Evolutionary conservation across 306 rosid species (phyloP).

Genomic region (Cucurbita argyrosperma): DNA sequence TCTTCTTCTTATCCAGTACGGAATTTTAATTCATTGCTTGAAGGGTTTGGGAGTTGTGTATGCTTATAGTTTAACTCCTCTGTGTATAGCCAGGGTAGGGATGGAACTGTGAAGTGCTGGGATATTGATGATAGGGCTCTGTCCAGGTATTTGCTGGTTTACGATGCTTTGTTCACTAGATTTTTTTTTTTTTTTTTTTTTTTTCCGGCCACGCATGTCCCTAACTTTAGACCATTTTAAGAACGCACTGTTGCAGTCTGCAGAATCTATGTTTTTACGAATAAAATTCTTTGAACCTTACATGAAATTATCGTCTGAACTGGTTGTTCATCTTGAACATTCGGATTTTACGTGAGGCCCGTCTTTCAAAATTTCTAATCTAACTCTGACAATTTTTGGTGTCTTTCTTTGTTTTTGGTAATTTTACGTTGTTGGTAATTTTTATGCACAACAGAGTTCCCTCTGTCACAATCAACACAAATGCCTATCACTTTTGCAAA

Average conservation of each 20-base stretch:
- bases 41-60: conserved; percentile 3
- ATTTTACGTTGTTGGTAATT: neutral
- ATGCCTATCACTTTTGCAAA: conserved; percentile 82
- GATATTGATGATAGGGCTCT: conserved; percentile 51
- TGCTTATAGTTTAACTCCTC: neutral
- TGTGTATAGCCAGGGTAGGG: conserved; percentile 87
- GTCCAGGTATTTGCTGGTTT: conserved; percentile 38
- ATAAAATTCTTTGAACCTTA: neutral
- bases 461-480: conserved; percentile 49
- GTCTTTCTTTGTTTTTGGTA: neutral
- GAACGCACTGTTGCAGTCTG: neutral
- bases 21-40: neutral
- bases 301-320: neutral
- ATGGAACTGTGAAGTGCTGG: conserved; percentile 91
- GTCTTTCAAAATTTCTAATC: neutral
- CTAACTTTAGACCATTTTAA: neutral
- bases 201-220: neutral
- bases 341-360: neutral
- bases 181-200: too few species aligned
- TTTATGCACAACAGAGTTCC: conserved; percentile 36
- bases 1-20: neutral
- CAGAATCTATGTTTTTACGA: neutral
- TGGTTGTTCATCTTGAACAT: neutral
- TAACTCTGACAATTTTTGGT: neutral
- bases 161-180: neutral